These are phyloP conservation scores for Thelonectria discophora DNA, from an alignment of 2,329 filamentous ascomycete species.

Conservation along the genomic window DNA sequence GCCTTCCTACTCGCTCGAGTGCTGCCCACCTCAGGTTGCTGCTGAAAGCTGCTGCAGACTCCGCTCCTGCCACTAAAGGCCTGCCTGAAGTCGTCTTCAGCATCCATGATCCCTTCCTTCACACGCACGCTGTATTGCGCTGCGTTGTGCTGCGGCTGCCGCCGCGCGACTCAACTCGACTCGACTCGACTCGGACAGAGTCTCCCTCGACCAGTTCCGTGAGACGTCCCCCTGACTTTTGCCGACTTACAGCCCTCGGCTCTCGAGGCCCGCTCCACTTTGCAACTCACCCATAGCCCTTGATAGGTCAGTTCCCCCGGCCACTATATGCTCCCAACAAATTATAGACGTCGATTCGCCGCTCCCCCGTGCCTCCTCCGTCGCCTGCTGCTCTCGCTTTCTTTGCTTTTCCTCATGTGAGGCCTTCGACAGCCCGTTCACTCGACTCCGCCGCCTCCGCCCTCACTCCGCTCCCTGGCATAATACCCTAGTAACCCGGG, in stretches of 20 bases:
- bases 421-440: slow-evolving; percentile 21
- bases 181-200: too few species aligned
- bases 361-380: not conserved
- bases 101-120: slow-evolving; percentile 29
- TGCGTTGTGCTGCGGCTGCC: too few species aligned
- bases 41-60: slow-evolving; percentile 1
- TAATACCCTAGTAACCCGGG: slow-evolving; percentile 20
- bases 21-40: not conserved
- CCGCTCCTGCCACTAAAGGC: slow-evolving; percentile 16
- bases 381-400: not conserved
- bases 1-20: slow-evolving; percentile 20
- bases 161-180: too few species aligned
- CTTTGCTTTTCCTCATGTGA: slow-evolving; percentile 11
- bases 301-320: not conserved
- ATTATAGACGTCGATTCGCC: slow-evolving; percentile 1
- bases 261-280: not conserved
- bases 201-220: too few species aligned
- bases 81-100: slow-evolving; percentile 17
- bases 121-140: not conserved
- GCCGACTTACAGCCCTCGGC: not conserved
- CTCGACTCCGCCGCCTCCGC: slow-evolving; percentile 21
- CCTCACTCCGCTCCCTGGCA: slow-evolving; percentile 25
- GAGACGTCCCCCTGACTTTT: not conserved
- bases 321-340: not conserved
- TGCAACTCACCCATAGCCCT: not conserved